These are phyloP conservation scores for Solanum neorickii DNA, from an alignment of 257 asterid genomes.

Conservation along the genomic window DNA sequence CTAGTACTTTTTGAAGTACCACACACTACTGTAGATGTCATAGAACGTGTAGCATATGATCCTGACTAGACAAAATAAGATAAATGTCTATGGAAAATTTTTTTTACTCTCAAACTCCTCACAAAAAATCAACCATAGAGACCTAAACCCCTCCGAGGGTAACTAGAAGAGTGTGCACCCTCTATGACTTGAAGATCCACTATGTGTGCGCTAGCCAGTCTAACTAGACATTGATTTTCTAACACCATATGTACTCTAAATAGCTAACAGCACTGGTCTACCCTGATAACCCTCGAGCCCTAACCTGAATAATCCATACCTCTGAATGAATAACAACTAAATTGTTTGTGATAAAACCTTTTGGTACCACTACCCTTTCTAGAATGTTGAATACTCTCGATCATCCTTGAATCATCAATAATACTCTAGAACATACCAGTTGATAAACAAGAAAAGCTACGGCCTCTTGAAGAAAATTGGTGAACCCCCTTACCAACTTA, in stretches of 20 bases:
- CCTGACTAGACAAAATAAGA: background rate
- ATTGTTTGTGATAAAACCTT: too few species aligned
- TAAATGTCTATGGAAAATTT: background rate
- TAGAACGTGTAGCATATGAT: background rate
- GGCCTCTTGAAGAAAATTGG: background rate
- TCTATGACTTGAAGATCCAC: background rate
- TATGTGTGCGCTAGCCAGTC: background rate
- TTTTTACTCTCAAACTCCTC: background rate
- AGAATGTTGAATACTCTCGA: background rate
- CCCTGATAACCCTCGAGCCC: background rate
- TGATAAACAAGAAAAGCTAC: too few species aligned
- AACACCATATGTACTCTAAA: too few species aligned
- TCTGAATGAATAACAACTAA: too few species aligned
- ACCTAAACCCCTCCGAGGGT: background rate
- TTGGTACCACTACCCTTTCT: background rate
- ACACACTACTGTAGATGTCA: background rate
- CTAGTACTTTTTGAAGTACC: background rate
- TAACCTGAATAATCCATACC: background rate
- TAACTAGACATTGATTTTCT: background rate
- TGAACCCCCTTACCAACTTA: background rate
- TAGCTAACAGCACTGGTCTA: background rate
- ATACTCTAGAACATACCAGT: background rate
- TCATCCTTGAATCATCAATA: background rate
- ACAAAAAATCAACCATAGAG: background rate
- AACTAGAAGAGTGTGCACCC: background rate